Conservation (phyloP, 257 asterid species). For the Petunia axillaris region DNA sequence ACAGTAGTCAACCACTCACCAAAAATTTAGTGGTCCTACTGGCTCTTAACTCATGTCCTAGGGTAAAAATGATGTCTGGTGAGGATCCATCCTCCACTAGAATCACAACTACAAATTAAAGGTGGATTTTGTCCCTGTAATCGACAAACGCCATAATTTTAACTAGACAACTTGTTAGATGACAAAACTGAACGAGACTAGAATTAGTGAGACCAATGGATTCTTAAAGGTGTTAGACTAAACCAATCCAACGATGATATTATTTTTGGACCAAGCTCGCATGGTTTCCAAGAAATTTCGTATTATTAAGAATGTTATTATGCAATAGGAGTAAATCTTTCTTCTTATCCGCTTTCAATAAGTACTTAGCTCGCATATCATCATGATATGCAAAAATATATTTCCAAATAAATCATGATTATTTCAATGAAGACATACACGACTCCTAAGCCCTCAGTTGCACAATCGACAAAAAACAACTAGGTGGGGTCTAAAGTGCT, state of each 20-base stretch:
- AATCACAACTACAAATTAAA: background rate
- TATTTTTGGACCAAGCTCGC: too few species aligned
- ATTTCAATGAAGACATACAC: slow-evolving; percentile 22
- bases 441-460: slow-evolving; percentile 17
- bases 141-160: background rate
- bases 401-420: slow-evolving; percentile 16
- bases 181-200: background rate
- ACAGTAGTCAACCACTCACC: slow-evolving; percentile 20
- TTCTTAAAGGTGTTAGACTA: too few species aligned
- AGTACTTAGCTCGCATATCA: too few species aligned
- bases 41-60: background rate
- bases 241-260: too few species aligned
- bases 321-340: too few species aligned
- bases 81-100: background rate
- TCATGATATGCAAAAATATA: too few species aligned
- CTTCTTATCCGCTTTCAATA: too few species aligned
- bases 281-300: too few species aligned
- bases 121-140: slow-evolving; percentile 1
- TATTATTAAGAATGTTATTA: too few species aligned
- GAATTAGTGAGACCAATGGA: background rate
- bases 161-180: background rate
- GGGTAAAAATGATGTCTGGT: background rate
- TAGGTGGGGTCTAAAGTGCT: slow-evolving; percentile 52
- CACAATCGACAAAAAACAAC: slow-evolving; percentile 31
- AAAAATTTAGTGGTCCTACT: background rate